These are phyloP conservation scores for Ceratobasidium sp. DNA, from an alignment of 1,284 basidiomycete genomes.

Conservation along the genomic window DNA sequence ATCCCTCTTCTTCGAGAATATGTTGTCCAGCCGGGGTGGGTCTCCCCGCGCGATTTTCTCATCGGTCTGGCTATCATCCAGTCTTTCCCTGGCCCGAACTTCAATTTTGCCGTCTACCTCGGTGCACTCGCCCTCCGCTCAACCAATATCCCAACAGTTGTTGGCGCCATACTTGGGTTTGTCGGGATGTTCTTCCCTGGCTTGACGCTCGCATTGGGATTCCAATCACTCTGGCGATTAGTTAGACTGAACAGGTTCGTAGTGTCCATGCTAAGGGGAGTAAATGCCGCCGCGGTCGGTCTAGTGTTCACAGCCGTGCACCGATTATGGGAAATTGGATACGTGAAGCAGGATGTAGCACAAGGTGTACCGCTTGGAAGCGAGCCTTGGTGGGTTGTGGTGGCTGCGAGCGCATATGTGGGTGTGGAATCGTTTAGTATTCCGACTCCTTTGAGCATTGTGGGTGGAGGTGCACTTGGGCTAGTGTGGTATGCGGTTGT, in stretches of 20 bases:
- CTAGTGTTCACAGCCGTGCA: slow-evolving; percentile 67
- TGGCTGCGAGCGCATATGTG: slow-evolving; percentile 53
- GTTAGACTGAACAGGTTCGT: slow-evolving; percentile 58
- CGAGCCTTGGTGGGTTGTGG: slow-evolving; percentile 60
- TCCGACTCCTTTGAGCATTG: slow-evolving; percentile 55
- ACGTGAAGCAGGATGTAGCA: slow-evolving; percentile 44
- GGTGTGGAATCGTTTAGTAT: slow-evolving; percentile 53
- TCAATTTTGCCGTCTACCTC: slow-evolving; percentile 67
- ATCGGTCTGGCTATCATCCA: slow-evolving; percentile 67
- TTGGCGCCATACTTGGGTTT: slow-evolving; percentile 62
- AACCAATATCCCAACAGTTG: slow-evolving; percentile 51
- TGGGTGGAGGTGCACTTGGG: slow-evolving; percentile 55
- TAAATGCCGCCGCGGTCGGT: slow-evolving; percentile 66
- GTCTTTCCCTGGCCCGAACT: slow-evolving; percentile 67
- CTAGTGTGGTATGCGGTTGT: slow-evolving; percentile 52
- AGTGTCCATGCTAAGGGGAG: slow-evolving; percentile 60
- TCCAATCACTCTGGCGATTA: slow-evolving; percentile 62
- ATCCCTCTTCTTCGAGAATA: slow-evolving; percentile 67
- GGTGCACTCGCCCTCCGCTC: slow-evolving; percentile 59
- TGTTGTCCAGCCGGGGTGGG: slow-evolving; percentile 65
- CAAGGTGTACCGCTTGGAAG: slow-evolving; percentile 54
- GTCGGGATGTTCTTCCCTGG: slow-evolving; percentile 64
- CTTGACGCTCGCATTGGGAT: slow-evolving; percentile 62
- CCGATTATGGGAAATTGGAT: slow-evolving; percentile 58
- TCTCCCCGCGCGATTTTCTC: slow-evolving; percentile 65